A percentile compares a stretch with the other conserved stretches of the same genome.
phyloP scores from a whole-genome alignment of 2,329 filamentous ascomycete species.

The Fusarium udum region DNA sequence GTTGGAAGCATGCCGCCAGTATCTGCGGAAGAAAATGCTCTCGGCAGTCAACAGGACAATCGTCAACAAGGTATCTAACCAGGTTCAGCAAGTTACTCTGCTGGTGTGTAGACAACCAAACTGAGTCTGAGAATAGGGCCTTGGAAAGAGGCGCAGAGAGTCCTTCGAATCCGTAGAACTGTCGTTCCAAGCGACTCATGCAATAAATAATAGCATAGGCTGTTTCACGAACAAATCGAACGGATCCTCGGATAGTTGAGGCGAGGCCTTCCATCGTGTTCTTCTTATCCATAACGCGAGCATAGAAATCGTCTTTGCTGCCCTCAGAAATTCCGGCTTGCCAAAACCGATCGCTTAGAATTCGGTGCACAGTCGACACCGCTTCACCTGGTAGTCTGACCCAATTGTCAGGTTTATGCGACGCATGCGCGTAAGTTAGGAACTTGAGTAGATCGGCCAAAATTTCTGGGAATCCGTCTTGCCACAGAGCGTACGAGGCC shows the following conservation, averaged over 20 bases:
- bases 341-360: slow-evolving; percentile 96
- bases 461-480: slow-evolving; percentile 80
- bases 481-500: slow-evolving; percentile 84
- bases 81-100: slow-evolving; percentile 93
- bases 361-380: slow-evolving; percentile 78
- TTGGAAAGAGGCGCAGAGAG: slow-evolving; percentile 84
- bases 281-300: slow-evolving; percentile 87
- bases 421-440: slow-evolving; percentile 87
- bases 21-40: slow-evolving; percentile 86
- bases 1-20: slow-evolving; percentile 81
- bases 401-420: slow-evolving; percentile 90
- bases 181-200: slow-evolving; percentile 84
- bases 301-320: slow-evolving; percentile 96
- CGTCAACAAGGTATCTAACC: slow-evolving; percentile 87
- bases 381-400: slow-evolving; percentile 77
- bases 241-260: slow-evolving; percentile 88
- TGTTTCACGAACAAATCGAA: slow-evolving; percentile 89
- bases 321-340: slow-evolving; percentile 96
- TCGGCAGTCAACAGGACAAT: slow-evolving; percentile 83
- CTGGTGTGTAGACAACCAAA: slow-evolving; percentile 88
- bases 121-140: slow-evolving; percentile 83
- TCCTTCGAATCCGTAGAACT: slow-evolving; percentile 91
- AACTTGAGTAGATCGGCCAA: slow-evolving; percentile 88
- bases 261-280: slow-evolving; percentile 91
- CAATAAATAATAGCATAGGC: slow-evolving; percentile 95